phyloP scores from a whole-genome alignment of 2,329 filamentous ascomycete species.

The Elsinoe necatrix region DNA sequence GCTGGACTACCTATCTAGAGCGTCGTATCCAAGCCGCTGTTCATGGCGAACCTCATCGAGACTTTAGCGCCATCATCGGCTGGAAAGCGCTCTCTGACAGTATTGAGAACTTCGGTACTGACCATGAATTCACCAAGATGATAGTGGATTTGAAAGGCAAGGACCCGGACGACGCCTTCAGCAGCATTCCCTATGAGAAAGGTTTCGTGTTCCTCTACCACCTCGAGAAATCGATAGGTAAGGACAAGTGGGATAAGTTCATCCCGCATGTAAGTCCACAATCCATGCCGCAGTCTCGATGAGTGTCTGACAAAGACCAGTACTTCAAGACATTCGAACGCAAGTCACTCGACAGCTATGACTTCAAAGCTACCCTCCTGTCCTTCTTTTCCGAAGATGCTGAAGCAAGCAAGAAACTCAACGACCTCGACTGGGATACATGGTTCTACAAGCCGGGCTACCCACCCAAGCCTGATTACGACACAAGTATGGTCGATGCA shows the following conservation, averaged over 20 bases:
- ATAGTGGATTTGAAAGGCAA: constrained; percentile 79
- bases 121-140: constrained; percentile 90
- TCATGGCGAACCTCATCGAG: constrained; percentile 76
- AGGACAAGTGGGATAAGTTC: constrained; percentile 85
- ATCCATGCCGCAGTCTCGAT: not conserved
- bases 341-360: constrained; percentile 84
- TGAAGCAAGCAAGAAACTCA: constrained; percentile 53
- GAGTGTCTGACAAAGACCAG: constrained; percentile 22
- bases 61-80: constrained; percentile 92
- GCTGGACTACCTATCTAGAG: constrained; percentile 94
- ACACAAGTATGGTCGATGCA: constrained; percentile 75
- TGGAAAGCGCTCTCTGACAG: constrained; percentile 85
- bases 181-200: constrained; percentile 88
- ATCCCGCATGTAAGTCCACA: constrained; percentile 60
- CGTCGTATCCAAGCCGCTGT: constrained; percentile 68
- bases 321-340: constrained; percentile 81
- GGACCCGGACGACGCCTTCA: constrained; percentile 94
- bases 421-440: constrained; percentile 75
- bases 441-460: constrained; percentile 85
- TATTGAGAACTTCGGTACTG: constrained; percentile 66
- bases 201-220: constrained; percentile 91
- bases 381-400: constrained; percentile 71
- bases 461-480: constrained; percentile 83
- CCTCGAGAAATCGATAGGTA: constrained; percentile 76
- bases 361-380: constrained; percentile 83